Percentiles rank a stretch among this genome's conserved stretches.
These are phyloP conservation scores for Epichloe sylvatica DNA, from an alignment of 2,329 filamentous ascomycete genomes.

Conservation along the genomic window DNA sequence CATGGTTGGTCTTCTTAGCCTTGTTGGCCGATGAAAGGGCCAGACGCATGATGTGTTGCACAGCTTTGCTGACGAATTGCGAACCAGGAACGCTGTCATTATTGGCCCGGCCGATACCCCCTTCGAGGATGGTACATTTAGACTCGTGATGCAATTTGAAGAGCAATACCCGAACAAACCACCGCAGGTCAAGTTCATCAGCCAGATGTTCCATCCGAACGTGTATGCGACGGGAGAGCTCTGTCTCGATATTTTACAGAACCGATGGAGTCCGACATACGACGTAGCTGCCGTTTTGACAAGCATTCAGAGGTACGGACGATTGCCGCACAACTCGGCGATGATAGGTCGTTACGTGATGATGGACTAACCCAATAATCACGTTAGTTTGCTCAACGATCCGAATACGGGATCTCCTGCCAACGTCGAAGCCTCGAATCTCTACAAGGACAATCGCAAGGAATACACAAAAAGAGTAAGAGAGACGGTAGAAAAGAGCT, in stretches of 20 bases:
- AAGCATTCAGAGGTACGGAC: constrained; percentile 77
- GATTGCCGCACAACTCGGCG: neutral
- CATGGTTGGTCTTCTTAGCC: constrained; percentile 48
- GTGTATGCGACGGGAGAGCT: constrained; percentile 95
- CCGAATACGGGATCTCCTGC: constrained; percentile 97
- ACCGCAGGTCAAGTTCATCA: constrained; percentile 95
- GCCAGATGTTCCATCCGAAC: constrained; percentile 98
- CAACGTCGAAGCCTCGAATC: constrained; percentile 93
- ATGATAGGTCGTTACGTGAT: neutral
- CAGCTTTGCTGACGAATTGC: constrained; percentile 8
- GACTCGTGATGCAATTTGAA: constrained; percentile 97
- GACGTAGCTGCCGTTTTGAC: constrained; percentile 95
- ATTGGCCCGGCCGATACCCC: constrained; percentile 94
- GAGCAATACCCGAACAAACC: constrained; percentile 99
- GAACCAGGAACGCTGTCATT: constrained; percentile 84
- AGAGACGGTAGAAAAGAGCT: constrained; percentile 98
- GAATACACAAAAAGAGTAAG: constrained; percentile 90
- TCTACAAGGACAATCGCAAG: constrained; percentile 95
- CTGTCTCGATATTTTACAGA: constrained; percentile 92
- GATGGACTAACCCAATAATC: too few species aligned
- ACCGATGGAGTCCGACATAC: constrained; percentile 96
- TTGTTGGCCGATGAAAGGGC: neutral
- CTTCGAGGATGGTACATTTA: constrained; percentile 95
- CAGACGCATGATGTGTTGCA: neutral
- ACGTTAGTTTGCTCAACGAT: constrained; percentile 73